Evolutionary conservation across 2,329 filamentous ascomycete species (phyloP).

Genomic region (Tolypocladium endophyticum): DNA sequence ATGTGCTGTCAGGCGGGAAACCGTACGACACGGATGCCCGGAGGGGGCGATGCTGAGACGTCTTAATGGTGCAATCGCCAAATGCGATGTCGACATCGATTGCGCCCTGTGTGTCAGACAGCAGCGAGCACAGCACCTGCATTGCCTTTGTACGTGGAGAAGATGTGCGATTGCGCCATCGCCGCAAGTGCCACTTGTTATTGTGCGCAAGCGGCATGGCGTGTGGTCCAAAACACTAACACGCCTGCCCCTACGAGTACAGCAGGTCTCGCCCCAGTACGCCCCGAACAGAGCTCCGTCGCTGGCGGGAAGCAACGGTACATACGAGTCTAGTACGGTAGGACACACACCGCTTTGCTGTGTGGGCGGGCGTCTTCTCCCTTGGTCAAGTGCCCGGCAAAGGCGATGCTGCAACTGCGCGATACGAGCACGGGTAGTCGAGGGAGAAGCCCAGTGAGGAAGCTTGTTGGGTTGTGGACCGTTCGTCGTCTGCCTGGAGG

Average conservation of each 20-base stretch:
- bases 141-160: background rate
- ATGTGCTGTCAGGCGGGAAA: too few species aligned
- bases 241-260: too few species aligned
- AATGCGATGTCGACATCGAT: background rate
- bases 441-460: too few species aligned
- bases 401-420: background rate
- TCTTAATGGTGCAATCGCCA: background rate
- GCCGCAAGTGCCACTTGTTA: background rate
- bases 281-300: background rate
- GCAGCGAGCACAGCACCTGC: background rate
- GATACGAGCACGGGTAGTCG: too few species aligned
- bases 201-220: background rate
- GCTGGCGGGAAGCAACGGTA: background rate
- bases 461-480: background rate
- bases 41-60: background rate
- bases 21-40: background rate
- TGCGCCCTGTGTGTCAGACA: background rate
- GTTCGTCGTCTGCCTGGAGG: background rate
- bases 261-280: too few species aligned
- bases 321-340: too few species aligned
- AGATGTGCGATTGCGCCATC: background rate
- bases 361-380: background rate
- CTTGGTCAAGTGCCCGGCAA: too few species aligned
- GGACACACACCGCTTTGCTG: background rate
- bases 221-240: too few species aligned